Evolutionary conservation across 768 basidiomycete genomes (phyloP).

Genomic region (Terana coerulea): DNA sequence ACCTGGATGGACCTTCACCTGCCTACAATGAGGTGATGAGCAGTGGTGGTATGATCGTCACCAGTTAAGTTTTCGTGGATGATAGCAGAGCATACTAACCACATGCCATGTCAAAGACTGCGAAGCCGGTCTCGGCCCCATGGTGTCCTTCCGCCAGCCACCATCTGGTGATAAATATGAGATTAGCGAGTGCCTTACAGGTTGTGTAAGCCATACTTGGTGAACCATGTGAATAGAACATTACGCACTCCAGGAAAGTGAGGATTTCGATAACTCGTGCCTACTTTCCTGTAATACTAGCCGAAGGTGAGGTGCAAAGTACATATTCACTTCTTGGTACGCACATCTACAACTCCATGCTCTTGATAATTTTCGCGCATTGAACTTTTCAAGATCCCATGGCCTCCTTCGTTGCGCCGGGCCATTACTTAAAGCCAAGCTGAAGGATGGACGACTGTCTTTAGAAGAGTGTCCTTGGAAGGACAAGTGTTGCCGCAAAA

Average conservation of each 20-base stretch:
- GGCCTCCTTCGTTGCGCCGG: conserved; percentile 13
- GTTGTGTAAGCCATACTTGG: conserved; percentile 32
- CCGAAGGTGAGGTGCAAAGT: neutral
- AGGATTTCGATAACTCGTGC: conserved; percentile 68
- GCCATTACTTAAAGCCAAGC: too few relatives aligned
- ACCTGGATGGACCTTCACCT: conserved; percentile 18
- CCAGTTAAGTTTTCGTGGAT: neutral
- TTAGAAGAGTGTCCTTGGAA: too few relatives aligned
- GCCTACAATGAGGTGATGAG: conserved; percentile 14
- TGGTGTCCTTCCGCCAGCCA: conserved; percentile 33
- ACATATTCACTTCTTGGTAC: conserved; percentile 8
- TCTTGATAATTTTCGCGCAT: conserved; percentile 49
- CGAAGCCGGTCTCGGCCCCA: conserved; percentile 23
- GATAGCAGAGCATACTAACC: conserved; percentile 21
- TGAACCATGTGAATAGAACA: conserved; percentile 50
- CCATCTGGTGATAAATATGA: conserved; percentile 27
- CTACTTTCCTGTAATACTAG: conserved; percentile 63
- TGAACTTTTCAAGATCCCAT: conserved; percentile 32
- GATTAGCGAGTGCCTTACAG: neutral
- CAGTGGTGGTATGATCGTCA: neutral
- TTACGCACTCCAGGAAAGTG: conserved; percentile 65
- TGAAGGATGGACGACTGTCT: too few relatives aligned
- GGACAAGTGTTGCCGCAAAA: too few relatives aligned
- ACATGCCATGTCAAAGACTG: conserved; percentile 60
- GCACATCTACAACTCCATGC: conserved; percentile 58